Evolutionary conservation across 2,329 filamentous ascomycete genomes (phyloP).

Genomic region (Dichotomopilus funicola): DNA sequence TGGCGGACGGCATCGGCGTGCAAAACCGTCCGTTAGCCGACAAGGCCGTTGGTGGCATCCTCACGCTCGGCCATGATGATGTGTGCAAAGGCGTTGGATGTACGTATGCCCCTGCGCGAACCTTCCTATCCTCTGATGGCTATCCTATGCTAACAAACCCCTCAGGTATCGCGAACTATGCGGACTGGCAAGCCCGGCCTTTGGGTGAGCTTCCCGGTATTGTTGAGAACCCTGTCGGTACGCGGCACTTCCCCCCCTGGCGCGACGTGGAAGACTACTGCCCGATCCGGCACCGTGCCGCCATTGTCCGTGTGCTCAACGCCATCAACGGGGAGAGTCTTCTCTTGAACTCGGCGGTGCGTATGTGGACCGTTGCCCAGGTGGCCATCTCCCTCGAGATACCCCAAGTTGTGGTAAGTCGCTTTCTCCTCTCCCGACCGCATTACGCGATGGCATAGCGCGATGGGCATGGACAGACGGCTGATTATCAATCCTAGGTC

Average conservation of each 20-base stretch:
- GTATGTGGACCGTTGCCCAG: conserved; percentile 60
- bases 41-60: conserved; percentile 29
- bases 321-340: conserved; percentile 49
- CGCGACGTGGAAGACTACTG: conserved; percentile 53
- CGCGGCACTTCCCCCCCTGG: conserved; percentile 23
- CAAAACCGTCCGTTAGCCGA: conserved; percentile 28
- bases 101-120: conserved; percentile 14
- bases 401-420: conserved; percentile 35
- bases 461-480: background rate
- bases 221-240: conserved; percentile 6
- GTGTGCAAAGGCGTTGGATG: conserved; percentile 18
- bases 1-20: conserved; percentile 15
- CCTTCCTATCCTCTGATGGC: background rate
- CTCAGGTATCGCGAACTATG: conserved; percentile 13
- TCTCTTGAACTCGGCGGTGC: conserved; percentile 56
- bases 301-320: conserved; percentile 57
- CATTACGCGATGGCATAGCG: background rate
- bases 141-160: background rate
- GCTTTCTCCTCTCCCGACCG: background rate
- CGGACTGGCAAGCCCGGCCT: conserved; percentile 16
- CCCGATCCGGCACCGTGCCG: conserved; percentile 53
- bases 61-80: conserved; percentile 46
- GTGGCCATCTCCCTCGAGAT: conserved; percentile 55
- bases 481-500: conserved; percentile 23
- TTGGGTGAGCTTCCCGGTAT: conserved; percentile 6